Conservation (phyloP, 2,329 filamentous ascomycete genomes). For the Fusarium sp. region DNA sequence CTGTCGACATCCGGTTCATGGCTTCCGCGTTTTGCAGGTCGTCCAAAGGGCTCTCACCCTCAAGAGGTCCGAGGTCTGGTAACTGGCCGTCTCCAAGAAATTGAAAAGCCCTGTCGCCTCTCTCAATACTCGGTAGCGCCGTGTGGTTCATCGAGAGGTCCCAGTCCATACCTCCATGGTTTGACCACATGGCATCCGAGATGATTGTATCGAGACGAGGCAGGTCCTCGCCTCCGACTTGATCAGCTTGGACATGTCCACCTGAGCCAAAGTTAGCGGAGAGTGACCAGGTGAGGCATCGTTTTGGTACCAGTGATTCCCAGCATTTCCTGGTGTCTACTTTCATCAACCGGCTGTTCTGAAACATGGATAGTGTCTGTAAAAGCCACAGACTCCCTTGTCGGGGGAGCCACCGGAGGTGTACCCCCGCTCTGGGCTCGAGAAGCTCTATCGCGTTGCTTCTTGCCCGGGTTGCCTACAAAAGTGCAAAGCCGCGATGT, state of each 20-base stretch:
- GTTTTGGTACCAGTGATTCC: background rate
- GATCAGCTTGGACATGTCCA: background rate
- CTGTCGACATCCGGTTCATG: background rate
- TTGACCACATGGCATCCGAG: background rate
- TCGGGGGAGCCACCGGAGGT: background rate
- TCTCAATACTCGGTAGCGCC: background rate
- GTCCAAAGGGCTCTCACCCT: background rate
- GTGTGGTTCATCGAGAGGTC: background rate
- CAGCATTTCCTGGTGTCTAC: background rate
- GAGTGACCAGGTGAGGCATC: background rate
- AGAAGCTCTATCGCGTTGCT: background rate
- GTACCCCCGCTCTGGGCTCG: background rate
- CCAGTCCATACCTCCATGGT: background rate
- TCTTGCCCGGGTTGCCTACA: conserved; percentile 35
- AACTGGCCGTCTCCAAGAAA: background rate
- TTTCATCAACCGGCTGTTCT: background rate
- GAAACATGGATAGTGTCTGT: background rate
- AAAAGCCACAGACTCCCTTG: background rate
- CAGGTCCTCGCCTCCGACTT: background rate
- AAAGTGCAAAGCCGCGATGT: conserved; percentile 42
- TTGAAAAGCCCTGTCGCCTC: background rate
- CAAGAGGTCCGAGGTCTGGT: background rate
- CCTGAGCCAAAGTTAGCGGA: background rate
- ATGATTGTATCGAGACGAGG: conserved; percentile 3
- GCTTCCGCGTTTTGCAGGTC: background rate